A percentile compares a stretch with the other conserved stretches of the same genome.
These are phyloP conservation scores for Ogataea corticis DNA, from an alignment of 805 yeast genomes.

Conservation along the genomic window DNA sequence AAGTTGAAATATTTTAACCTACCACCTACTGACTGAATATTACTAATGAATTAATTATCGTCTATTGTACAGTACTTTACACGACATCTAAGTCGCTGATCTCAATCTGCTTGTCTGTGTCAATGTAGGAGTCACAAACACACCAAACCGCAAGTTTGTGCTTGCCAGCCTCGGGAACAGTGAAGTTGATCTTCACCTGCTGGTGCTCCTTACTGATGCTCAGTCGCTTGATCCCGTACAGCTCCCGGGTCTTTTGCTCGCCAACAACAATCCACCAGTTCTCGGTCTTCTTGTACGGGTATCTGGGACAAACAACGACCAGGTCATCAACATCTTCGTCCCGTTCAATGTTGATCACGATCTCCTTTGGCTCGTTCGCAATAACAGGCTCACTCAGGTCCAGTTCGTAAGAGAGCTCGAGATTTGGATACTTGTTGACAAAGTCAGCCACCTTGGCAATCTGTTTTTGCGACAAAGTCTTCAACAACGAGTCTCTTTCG, in stretches of 20 bases:
- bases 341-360: conserved; percentile 53
- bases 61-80: conserved; percentile 2
- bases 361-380: conserved; percentile 45
- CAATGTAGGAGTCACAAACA: conserved; percentile 88
- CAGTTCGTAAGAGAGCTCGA: conserved; percentile 64
- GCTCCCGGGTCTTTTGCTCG: conserved; percentile 53
- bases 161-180: conserved; percentile 59
- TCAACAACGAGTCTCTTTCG: conserved; percentile 61
- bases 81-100: conserved; percentile 43
- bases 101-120: conserved; percentile 83
- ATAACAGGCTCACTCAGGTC: conserved; percentile 41
- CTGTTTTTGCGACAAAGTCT: conserved; percentile 46
- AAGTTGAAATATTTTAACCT: no score
- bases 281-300: conserved; percentile 62
- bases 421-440: conserved; percentile 86
- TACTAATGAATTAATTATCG: no score
- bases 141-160: conserved; percentile 75
- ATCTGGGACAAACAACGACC: conserved; percentile 56
- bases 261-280: conserved; percentile 92
- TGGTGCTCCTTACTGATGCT: conserved; percentile 54
- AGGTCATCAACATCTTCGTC: conserved; percentile 78
- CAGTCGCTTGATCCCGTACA: conserved; percentile 73
- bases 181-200: conserved; percentile 51
- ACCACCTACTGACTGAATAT: no score
- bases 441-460: conserved; percentile 76